phyloP scores from a whole-genome alignment of 2,329 filamentous ascomycete species.

The Exophiala alcalophila region DNA sequence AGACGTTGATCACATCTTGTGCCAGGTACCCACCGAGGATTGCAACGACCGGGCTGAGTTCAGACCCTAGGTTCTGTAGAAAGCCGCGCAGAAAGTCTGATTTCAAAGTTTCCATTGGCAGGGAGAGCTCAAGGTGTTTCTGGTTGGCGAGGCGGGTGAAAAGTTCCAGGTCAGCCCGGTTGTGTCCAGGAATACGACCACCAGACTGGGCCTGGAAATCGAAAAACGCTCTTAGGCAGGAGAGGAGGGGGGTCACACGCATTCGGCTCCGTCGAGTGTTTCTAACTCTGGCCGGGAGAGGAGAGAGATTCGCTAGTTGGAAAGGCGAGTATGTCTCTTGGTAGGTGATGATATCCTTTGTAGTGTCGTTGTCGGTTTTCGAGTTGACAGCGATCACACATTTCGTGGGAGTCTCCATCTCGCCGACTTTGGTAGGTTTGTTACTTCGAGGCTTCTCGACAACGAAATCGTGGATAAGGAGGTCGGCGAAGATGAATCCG shows the following conservation, averaged over 20 bases:
- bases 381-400: slow-evolving; percentile 69
- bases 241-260: slow-evolving; percentile 78
- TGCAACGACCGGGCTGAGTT: slow-evolving; percentile 82
- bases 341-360: slow-evolving; percentile 84
- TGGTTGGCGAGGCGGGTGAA: slow-evolving; percentile 77
- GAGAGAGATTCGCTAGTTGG: slow-evolving; percentile 76
- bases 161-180: slow-evolving; percentile 62
- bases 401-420: slow-evolving; percentile 73
- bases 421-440: slow-evolving; percentile 53
- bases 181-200: slow-evolving; percentile 55
- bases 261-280: slow-evolving; percentile 65
- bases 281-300: slow-evolving; percentile 67
- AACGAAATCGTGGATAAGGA: slow-evolving; percentile 85
- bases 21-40: slow-evolving; percentile 87
- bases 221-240: slow-evolving; percentile 86
- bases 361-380: slow-evolving; percentile 65
- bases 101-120: slow-evolving; percentile 65
- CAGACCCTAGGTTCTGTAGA: slow-evolving; percentile 77
- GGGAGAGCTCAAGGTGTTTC: slow-evolving; percentile 70
- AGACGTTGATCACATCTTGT: slow-evolving; percentile 95
- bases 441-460: slow-evolving; percentile 84
- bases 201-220: slow-evolving; percentile 66
- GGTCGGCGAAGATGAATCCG: slow-evolving; percentile 90
- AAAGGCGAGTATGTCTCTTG: slow-evolving; percentile 86
- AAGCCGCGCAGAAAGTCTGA: slow-evolving; percentile 78